phyloP scores from a whole-genome alignment of 441 rosid genomes.

The Arabidopsis lyrata region DNA sequence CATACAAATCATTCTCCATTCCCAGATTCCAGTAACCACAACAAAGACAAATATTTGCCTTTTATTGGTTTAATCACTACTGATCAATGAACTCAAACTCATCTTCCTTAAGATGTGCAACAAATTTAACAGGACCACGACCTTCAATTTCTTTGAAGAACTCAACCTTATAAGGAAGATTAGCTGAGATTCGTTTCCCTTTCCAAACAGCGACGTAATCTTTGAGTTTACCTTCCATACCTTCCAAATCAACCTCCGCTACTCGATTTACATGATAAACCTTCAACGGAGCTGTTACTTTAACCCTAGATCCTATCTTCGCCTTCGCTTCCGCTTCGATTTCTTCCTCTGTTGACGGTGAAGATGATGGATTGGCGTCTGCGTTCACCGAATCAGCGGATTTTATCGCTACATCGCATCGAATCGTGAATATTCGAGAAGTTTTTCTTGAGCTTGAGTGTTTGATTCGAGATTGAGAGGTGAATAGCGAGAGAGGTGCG shows the following conservation, averaged over 20 bases:
- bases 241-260: conserved; percentile 75
- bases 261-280: conserved; percentile 86
- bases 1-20: conserved; percentile 34
- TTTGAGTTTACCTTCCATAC: conserved; percentile 77
- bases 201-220: conserved; percentile 75
- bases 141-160: conserved; percentile 66
- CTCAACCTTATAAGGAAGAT: conserved; percentile 78
- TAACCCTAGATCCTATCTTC: conserved; percentile 70
- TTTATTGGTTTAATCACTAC: not conserved
- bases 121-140: conserved; percentile 77
- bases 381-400: conserved; percentile 44
- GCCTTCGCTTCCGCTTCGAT: conserved; percentile 42
- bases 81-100: conserved; percentile 73
- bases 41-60: conserved; percentile 27
- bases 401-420: conserved; percentile 50
- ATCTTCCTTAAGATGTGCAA: conserved; percentile 83
- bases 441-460: conserved; percentile 13
- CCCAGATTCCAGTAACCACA: conserved; percentile 22
- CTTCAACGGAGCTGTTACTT: conserved; percentile 76
- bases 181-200: conserved; percentile 84
- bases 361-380: conserved; percentile 43
- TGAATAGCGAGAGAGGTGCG: conserved; percentile 28
- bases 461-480: conserved; percentile 25
- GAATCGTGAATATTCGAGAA: conserved; percentile 7
- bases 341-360: conserved; percentile 42